Evolutionary conservation across 1,284 basidiomycete species (phyloP).

Genomic region (Trametes polyzona): DNA sequence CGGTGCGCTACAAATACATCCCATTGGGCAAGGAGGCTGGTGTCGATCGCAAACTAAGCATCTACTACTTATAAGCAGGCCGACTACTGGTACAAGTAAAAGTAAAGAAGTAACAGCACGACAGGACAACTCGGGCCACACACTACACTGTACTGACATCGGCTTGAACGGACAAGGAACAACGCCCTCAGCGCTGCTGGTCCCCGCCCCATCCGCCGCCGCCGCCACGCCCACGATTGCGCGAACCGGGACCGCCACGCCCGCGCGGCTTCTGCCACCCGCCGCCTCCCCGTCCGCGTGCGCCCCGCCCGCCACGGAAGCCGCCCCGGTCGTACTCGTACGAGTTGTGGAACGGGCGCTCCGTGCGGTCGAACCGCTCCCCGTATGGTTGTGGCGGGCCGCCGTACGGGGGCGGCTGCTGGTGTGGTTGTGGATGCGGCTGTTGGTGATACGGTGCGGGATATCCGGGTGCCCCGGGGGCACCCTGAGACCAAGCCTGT

Average conservation of each 20-base stretch:
- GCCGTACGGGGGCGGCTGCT: constrained; percentile 4
- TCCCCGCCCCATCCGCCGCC: constrained; percentile 26
- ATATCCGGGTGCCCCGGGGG: constrained; percentile 4
- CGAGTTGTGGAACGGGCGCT: no score
- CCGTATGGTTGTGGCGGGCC: constrained; percentile 1
- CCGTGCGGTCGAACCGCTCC: no score
- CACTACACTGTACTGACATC: not conserved
- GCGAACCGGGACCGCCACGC: constrained; percentile 23
- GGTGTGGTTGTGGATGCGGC: not conserved
- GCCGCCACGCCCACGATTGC: constrained; percentile 23
- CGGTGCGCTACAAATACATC: no score
- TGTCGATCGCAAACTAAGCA: no score
- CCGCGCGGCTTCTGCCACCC: constrained; percentile 50
- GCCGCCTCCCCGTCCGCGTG: constrained; percentile 48
- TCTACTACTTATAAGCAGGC: no score
- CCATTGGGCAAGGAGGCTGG: no score
- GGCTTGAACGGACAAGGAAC: no score
- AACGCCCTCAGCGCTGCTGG: constrained; percentile 16
- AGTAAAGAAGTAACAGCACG: not conserved
- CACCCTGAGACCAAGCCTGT: constrained; percentile 21
- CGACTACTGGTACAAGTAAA: no score
- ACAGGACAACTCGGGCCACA: not conserved
- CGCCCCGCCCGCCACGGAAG: constrained; percentile 26
- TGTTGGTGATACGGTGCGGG: constrained; percentile 15
- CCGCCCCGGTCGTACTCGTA: constrained; percentile 24